Conservation (phyloP, 1,139 yeast genomes). For the Maudiozyma humilis region DNA sequence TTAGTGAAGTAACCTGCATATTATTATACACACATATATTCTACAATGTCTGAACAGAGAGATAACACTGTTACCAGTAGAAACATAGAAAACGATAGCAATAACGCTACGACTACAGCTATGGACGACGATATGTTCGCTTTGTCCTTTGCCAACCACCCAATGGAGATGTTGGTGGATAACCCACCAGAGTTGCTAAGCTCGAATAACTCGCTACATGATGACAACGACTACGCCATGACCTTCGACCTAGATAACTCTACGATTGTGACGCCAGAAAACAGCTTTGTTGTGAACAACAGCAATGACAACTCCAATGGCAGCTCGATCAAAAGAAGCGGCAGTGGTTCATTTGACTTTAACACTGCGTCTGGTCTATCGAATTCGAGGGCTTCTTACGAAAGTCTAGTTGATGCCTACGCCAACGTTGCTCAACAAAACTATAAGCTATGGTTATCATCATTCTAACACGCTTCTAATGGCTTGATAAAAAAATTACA, state of each 20-base stretch:
- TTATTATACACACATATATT: not conserved
- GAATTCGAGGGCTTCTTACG: conserved; percentile 1
- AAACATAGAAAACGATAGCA: not conserved
- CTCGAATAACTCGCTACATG: conserved; percentile 1
- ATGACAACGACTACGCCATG: not conserved
- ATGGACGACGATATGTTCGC: conserved; percentile 2
- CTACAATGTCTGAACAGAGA: not conserved
- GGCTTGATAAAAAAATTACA: not conserved
- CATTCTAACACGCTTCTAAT: conserved; percentile 8
- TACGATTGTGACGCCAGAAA: not conserved
- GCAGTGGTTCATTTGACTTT: not conserved
- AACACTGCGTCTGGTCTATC: not conserved
- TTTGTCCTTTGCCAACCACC: conserved; percentile 1
- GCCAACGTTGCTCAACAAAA: conserved; percentile 24
- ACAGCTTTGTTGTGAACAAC: not conserved
- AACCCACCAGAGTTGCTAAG: conserved; percentile 1
- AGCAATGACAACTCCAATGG: not conserved
- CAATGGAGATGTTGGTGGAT: conserved; percentile 1
- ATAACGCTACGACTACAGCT: not conserved
- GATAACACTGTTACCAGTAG: not conserved
- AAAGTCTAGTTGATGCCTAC: conserved; percentile 4
- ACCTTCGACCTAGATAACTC: not conserved
- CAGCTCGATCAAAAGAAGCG: not conserved
- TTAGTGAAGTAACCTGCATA: not conserved
- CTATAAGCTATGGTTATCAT: conserved; percentile 22